Conservation (phyloP, 164 flowering plant genomes). For the Houttuynia cordata region DNA sequence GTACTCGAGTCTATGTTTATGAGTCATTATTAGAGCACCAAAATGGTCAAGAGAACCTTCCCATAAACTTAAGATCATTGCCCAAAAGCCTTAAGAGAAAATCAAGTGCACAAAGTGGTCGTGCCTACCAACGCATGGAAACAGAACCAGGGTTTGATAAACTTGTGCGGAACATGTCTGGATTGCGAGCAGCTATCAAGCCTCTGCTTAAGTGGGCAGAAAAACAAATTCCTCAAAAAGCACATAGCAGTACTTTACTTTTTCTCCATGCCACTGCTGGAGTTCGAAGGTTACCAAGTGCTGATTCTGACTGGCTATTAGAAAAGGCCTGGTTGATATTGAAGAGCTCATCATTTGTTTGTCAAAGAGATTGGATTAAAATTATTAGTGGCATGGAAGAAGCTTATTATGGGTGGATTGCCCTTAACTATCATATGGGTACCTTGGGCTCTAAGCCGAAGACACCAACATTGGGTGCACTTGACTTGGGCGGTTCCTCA, state of each 20-base stretch:
- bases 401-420: too few species aligned
- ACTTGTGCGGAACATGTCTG: conserved; percentile 65
- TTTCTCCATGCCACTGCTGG: conserved; percentile 95
- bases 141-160: conserved; percentile 89
- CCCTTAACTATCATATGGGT: too few species aligned
- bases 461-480: conserved; percentile 78
- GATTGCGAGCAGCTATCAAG: conserved; percentile 52
- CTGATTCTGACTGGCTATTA: conserved; percentile 83
- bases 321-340: conserved; percentile 71
- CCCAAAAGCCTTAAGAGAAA: conserved; percentile 36
- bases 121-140: conserved; percentile 92
- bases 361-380: conserved; percentile 73
- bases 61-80: conserved; percentile 43
- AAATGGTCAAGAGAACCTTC: conserved; percentile 33
- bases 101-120: conserved; percentile 41
- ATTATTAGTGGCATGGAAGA: conserved; percentile 82
- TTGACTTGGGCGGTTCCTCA: conserved; percentile 97
- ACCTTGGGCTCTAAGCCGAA: conserved; percentile 49
- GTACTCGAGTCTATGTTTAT: conserved; percentile 80
- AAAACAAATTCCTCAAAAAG: conserved; percentile 74
- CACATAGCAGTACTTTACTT: conserved; percentile 69
- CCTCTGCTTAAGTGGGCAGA: conserved; percentile 89
- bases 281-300: conserved; percentile 62
- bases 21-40: conserved; percentile 28
- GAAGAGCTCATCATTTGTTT: conserved; percentile 51